phyloP scores from a whole-genome alignment of 176 grass and related monocot genomes.

The Eremochloa ophiuroides region DNA sequence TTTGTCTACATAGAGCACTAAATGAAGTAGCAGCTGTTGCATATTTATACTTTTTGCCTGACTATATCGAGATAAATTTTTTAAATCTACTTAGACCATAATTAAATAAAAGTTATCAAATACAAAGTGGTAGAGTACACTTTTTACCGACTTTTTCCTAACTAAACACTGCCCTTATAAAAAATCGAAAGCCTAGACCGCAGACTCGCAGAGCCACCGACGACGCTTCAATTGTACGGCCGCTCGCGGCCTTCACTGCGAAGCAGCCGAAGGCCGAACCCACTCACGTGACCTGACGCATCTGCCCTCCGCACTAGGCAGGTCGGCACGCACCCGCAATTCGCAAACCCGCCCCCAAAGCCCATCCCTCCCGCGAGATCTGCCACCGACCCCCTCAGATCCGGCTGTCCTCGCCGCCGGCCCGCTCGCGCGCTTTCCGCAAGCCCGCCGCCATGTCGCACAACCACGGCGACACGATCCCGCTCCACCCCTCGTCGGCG shows the following conservation, averaged over 20 bases:
- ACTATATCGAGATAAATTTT: no score
- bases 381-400: conserved; percentile 29
- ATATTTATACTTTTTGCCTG: no score
- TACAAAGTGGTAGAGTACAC: no score
- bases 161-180: no score
- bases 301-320: not conserved
- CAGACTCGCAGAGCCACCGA: no score
- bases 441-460: conserved; percentile 62
- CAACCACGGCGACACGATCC: conserved; percentile 79
- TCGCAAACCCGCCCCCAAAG: not conserved
- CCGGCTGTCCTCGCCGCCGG: conserved; percentile 12
- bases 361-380: conserved; percentile 47
- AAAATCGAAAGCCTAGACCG: no score
- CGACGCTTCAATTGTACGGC: no score
- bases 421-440: not conserved
- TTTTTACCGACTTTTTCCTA: no score
- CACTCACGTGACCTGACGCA: conserved; percentile 11
- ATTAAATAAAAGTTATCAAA: no score
- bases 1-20: no score
- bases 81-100: no score
- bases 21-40: no score
- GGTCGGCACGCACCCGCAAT: conserved; percentile 5
- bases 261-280: not conserved
- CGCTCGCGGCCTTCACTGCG: not conserved
- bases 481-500: conserved; percentile 85